Evolutionary conservation across 352 stramenopile genomes (phyloP).

Genomic region (Pythium insidiosum): DNA sequence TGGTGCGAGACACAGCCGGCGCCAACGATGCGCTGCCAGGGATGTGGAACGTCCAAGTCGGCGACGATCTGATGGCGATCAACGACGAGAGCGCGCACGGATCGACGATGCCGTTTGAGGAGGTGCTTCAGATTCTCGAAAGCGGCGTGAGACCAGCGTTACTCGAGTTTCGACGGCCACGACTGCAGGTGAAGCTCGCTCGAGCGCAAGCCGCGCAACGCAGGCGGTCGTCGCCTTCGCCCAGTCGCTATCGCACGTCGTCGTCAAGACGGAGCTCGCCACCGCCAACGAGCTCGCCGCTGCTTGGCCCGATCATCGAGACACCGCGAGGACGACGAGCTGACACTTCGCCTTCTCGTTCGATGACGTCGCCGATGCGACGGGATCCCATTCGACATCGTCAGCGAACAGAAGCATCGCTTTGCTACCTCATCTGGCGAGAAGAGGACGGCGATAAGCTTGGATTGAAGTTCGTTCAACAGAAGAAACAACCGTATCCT

Average conservation of each 20-base stretch:
- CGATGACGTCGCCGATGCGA: background rate
- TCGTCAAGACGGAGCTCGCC: too few species aligned
- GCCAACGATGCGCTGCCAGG: constrained; percentile 50
- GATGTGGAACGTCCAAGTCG: constrained; percentile 56
- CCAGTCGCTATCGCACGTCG: too few species aligned
- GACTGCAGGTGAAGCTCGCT: background rate
- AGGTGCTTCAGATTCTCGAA: constrained; percentile 43
- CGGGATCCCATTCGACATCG: constrained; percentile 1
- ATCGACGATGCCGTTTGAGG: constrained; percentile 23
- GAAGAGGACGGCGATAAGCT: constrained; percentile 54
- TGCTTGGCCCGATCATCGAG: too few species aligned
- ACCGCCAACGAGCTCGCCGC: too few species aligned
- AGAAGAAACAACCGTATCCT: constrained; percentile 34
- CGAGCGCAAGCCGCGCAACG: background rate
- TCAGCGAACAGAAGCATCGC: constrained; percentile 22
- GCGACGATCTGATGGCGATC: constrained; percentile 49
- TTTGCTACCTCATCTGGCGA: constrained; percentile 59
- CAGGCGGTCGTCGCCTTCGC: too few species aligned
- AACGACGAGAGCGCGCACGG: constrained; percentile 37
- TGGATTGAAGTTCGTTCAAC: constrained; percentile 36
- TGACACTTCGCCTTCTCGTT: background rate
- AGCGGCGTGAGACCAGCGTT: constrained; percentile 51
- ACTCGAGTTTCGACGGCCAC: constrained; percentile 43
- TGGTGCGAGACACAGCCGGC: constrained; percentile 23
- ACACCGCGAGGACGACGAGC: background rate